Evolutionary conservation across 2,329 filamentous ascomycete species (phyloP).

Genomic region (Nothophaeocryptopus gaeumannii): DNA sequence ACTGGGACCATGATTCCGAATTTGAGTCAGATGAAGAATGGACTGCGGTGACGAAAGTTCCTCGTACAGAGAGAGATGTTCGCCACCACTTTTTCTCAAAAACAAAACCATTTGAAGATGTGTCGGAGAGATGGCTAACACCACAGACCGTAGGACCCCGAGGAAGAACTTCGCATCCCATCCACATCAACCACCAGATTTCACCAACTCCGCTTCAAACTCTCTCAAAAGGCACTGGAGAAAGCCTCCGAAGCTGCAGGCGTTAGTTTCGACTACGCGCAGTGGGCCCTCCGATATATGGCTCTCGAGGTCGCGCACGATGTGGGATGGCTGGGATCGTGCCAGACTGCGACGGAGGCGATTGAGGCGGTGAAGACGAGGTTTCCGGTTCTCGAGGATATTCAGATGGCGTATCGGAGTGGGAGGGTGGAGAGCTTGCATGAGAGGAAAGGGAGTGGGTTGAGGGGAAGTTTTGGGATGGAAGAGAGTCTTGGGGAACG

Average conservation of each 20-base stretch:
- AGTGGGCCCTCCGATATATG: slow-evolving; percentile 6
- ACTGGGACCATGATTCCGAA: slow-evolving; percentile 5
- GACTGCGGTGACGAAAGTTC: slow-evolving; percentile 1
- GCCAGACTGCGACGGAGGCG: slow-evolving; percentile 11
- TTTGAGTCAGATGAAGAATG: slow-evolving; percentile 10
- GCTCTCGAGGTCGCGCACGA: slow-evolving; percentile 13
- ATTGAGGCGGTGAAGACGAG: slow-evolving; percentile 9
- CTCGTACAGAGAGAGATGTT: background rate
- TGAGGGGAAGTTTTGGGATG: background rate
- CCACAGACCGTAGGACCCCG: background rate
- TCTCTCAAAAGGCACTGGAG: slow-evolving; percentile 2
- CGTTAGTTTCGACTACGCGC: slow-evolving; percentile 9
- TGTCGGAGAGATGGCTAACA: too few species aligned
- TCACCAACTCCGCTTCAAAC: slow-evolving; percentile 1
- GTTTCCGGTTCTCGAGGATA: slow-evolving; percentile 18
- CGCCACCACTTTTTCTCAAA: background rate
- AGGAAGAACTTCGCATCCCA: slow-evolving; percentile 1
- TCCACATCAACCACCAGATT: background rate
- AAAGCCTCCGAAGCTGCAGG: slow-evolving; percentile 13
- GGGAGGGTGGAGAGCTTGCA: slow-evolving; percentile 1
- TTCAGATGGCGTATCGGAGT: slow-evolving; percentile 13
- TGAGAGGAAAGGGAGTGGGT: background rate
- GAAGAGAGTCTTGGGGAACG: background rate
- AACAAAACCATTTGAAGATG: too few species aligned
- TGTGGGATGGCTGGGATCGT: slow-evolving; percentile 13